These are phyloP conservation scores for Microsporum audouinii DNA, from an alignment of 2,329 filamentous ascomycete genomes.

Conservation along the genomic window DNA sequence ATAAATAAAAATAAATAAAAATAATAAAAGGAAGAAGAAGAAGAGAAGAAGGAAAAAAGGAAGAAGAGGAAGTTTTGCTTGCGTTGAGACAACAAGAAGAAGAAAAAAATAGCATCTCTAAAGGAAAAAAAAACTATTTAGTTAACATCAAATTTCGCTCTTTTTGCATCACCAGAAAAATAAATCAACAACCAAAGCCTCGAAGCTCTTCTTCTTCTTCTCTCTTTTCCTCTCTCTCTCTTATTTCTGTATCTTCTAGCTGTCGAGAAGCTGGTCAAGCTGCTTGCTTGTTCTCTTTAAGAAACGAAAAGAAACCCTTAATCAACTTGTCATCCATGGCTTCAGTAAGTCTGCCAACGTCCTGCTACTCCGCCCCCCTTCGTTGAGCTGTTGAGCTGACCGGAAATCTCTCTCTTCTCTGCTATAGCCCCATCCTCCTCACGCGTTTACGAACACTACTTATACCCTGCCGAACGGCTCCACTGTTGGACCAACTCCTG, in stretches of 20 bases:
- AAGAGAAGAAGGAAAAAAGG: background rate
- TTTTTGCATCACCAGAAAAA: background rate
- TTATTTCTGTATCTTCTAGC: background rate
- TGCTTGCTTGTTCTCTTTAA: background rate
- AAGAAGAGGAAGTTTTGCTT: background rate
- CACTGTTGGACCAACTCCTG: conserved; percentile 33
- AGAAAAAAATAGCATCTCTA: background rate
- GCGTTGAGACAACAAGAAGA: background rate
- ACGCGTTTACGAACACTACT: conserved; percentile 34
- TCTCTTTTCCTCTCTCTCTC: background rate
- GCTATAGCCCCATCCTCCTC: conserved; percentile 32
- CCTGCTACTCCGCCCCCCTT: conserved; percentile 9
- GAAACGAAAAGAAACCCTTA: background rate
- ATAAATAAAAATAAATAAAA: background rate
- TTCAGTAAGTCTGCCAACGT: conserved; percentile 32
- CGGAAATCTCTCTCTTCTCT: conserved; percentile 4
- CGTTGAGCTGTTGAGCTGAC: conserved; percentile 16
- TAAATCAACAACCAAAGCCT: background rate
- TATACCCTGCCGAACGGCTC: conserved; percentile 39
- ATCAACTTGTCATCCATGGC: conserved; percentile 29
- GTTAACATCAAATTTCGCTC: background rate
- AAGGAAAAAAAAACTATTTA: background rate
- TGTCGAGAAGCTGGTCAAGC: background rate
- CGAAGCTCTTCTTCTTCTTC: background rate
- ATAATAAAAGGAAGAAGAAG: background rate